These are phyloP conservation scores for Linum trigynum DNA, from an alignment of 345 rosid species.

Conservation along the genomic window DNA sequence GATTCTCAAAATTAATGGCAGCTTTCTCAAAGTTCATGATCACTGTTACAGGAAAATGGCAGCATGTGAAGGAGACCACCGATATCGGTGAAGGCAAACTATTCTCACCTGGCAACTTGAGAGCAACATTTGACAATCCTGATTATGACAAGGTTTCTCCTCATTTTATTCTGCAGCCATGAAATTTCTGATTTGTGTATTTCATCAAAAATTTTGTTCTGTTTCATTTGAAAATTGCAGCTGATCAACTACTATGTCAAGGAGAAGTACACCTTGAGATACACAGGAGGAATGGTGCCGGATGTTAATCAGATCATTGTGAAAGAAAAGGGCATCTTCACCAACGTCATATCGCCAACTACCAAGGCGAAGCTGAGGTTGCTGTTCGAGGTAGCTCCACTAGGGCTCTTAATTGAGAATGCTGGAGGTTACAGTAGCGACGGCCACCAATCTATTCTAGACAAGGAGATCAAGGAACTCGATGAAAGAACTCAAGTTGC, in stretches of 20 bases:
- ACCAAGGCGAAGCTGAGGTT: slow-evolving; percentile 86
- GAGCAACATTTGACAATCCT: slow-evolving; percentile 89
- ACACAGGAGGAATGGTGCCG: slow-evolving; percentile 99
- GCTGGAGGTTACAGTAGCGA: slow-evolving; percentile 9
- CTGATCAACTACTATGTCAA: slow-evolving; percentile 73
- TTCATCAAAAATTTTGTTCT: not conserved
- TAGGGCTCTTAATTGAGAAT: slow-evolving; percentile 1
- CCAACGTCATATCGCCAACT: slow-evolving; percentile 76
- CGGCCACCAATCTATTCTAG: not conserved
- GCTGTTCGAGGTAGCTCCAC: slow-evolving; percentile 5
- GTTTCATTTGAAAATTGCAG: slow-evolving; percentile 25
- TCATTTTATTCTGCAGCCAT: not conserved
- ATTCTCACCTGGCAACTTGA: slow-evolving; percentile 94
- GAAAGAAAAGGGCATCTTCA: slow-evolving; percentile 92
- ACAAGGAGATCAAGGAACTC: slow-evolving; percentile 1
- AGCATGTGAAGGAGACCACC: slow-evolving; percentile 82
- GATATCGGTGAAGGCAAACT: slow-evolving; percentile 83
- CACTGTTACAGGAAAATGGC: slow-evolving; percentile 75
- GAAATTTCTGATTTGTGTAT: not conserved
- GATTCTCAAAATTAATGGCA: not conserved
- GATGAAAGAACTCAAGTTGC: slow-evolving; percentile 59
- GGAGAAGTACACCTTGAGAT: slow-evolving; percentile 91
- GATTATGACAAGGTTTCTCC: slow-evolving; percentile 54
- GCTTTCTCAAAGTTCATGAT: not conserved
- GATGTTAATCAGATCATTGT: slow-evolving; percentile 96